Evolutionary conservation across 1,139 yeast genomes (phyloP).

Genomic region (Blastobotrys arbuscula): DNA sequence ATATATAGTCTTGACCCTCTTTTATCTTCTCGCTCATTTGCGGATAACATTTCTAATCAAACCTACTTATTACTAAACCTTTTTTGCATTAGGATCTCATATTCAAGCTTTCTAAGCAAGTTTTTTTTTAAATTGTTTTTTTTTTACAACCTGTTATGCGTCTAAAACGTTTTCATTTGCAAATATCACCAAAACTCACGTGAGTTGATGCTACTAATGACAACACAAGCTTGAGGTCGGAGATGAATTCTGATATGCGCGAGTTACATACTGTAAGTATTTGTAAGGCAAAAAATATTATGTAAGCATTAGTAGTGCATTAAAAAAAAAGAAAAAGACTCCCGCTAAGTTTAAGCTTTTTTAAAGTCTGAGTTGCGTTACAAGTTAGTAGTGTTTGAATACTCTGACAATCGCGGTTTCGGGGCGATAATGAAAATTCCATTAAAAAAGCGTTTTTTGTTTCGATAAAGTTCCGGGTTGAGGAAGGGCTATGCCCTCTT

Average conservation of each 20-base stretch:
- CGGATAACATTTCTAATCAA: background rate
- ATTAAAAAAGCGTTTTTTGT: background rate
- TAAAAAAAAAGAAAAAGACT: background rate
- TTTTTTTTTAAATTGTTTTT: background rate
- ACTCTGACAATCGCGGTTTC: background rate
- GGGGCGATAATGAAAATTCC: background rate
- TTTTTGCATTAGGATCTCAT: too few relatives aligned
- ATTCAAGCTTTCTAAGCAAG: background rate
- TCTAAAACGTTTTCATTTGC: slow-evolving; percentile 9
- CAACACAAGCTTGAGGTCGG: background rate
- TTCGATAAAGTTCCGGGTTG: background rate
- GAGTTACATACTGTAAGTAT: too few relatives aligned
- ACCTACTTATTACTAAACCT: too few relatives aligned
- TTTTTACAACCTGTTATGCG: background rate
- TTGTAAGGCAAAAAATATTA: too few relatives aligned
- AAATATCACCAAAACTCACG: slow-evolving; percentile 16
- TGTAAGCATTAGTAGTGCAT: too few relatives aligned
- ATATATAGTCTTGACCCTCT: background rate
- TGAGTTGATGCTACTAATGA: slow-evolving; percentile 8
- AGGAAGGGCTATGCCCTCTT: background rate
- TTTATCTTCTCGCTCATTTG: background rate
- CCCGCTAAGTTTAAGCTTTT: background rate
- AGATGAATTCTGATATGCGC: background rate
- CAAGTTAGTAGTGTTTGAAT: background rate
- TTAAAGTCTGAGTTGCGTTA: background rate